Conservation (phyloP, 371 early-diverging fungal genomes). For the Syncephalastrum racemosum region DNA sequence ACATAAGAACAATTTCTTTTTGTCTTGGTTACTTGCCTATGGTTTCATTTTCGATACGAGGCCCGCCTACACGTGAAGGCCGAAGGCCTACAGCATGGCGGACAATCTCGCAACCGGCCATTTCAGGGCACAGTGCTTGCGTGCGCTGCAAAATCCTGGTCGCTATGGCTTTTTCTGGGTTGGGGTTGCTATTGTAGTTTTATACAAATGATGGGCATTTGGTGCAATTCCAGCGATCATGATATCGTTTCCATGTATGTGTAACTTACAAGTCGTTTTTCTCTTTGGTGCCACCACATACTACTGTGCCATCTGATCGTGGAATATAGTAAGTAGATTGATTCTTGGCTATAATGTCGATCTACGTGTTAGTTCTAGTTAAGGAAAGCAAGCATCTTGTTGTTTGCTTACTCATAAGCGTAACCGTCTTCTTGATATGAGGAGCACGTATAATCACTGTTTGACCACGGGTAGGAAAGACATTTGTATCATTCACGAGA, state of each 20-base stretch:
- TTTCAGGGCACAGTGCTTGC: slow-evolving; percentile 25
- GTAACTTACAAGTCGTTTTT: slow-evolving; percentile 57
- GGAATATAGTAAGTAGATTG: slow-evolving; percentile 77
- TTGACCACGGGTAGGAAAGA: slow-evolving; percentile 78
- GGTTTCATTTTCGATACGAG: slow-evolving; percentile 66
- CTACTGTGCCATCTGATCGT: slow-evolving; percentile 70
- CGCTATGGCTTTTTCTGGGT: slow-evolving; percentile 20
- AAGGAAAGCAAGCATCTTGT: not conserved
- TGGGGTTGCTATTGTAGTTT: slow-evolving; percentile 26
- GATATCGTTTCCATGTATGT: not conserved
- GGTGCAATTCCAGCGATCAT: slow-evolving; percentile 9
- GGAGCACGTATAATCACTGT: slow-evolving; percentile 64
- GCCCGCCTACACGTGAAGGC: slow-evolving; percentile 66
- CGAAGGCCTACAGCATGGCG: slow-evolving; percentile 67
- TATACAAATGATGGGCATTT: not conserved
- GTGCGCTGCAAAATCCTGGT: slow-evolving; percentile 22
- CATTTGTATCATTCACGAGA: slow-evolving; percentile 61
- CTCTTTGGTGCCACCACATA: slow-evolving; percentile 77
- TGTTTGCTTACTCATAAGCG: slow-evolving; percentile 28
- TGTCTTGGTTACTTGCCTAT: slow-evolving; percentile 28
- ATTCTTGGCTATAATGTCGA: slow-evolving; percentile 11
- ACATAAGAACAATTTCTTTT: not conserved
- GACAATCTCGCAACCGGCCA: slow-evolving; percentile 52
- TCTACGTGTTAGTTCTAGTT: not conserved
- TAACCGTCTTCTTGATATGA: slow-evolving; percentile 56